phyloP scores from a whole-genome alignment of 2,329 filamentous ascomycete species.

The Amylocarpus encephaloides region DNA sequence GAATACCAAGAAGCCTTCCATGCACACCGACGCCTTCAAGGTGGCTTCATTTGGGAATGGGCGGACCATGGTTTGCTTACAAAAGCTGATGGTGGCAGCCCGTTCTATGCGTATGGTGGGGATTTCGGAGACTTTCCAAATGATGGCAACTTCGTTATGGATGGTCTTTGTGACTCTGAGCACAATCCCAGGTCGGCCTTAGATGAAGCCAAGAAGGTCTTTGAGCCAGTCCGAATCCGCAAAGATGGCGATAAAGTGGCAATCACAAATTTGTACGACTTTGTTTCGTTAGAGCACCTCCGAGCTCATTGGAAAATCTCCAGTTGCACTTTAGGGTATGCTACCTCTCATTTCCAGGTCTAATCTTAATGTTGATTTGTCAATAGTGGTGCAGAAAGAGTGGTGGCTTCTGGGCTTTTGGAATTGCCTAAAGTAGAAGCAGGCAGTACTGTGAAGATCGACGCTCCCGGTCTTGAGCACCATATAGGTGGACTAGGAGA shows the following conservation, averaged over 20 bases:
- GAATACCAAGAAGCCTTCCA: slow-evolving; percentile 51
- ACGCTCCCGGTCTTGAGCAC: slow-evolving; percentile 39
- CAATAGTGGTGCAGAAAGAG: neutral
- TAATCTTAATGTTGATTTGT: neutral
- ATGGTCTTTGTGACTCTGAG: slow-evolving; percentile 47
- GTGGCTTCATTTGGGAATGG: slow-evolving; percentile 58
- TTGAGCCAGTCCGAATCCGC: slow-evolving; percentile 42
- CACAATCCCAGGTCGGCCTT: slow-evolving; percentile 54
- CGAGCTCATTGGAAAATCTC: slow-evolving; percentile 3
- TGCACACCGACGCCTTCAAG: slow-evolving; percentile 45
- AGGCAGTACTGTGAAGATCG: slow-evolving; percentile 13
- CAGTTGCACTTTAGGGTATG: slow-evolving; percentile 4
- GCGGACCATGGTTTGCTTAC: slow-evolving; percentile 51
- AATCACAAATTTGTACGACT: slow-evolving; percentile 45
- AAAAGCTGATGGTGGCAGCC: slow-evolving; percentile 38
- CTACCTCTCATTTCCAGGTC: neutral
- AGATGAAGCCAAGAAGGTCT: slow-evolving; percentile 50
- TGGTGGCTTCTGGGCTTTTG: slow-evolving; percentile 1
- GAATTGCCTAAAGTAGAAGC: slow-evolving; percentile 1
- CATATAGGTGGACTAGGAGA: slow-evolving; percentile 30
- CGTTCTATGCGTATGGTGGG: slow-evolving; percentile 54
- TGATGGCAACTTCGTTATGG: slow-evolving; percentile 57
- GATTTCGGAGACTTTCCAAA: slow-evolving; percentile 57
- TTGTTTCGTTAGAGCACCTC: slow-evolving; percentile 44
- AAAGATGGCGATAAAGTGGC: slow-evolving; percentile 28